Conservation (phyloP, 768 basidiomycete genomes). For the Paxillus rubicundulus region DNA sequence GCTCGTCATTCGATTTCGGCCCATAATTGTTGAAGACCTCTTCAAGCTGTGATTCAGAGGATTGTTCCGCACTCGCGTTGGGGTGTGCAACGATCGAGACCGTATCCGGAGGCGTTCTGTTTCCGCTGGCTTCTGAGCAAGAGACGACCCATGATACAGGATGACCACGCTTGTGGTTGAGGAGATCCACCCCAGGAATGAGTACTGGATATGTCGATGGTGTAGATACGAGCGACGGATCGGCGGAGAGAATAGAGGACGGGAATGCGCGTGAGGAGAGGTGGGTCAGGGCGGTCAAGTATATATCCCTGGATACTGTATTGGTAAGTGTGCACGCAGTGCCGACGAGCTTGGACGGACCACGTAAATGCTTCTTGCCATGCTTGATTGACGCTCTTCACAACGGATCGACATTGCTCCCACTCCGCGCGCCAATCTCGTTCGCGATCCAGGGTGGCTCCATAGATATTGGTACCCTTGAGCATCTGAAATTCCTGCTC, state of each 20-base stretch:
- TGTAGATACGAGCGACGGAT: conserved; percentile 49
- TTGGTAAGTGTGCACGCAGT: conserved; percentile 21
- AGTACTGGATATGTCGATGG: conserved; percentile 69
- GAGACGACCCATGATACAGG: conserved; percentile 81
- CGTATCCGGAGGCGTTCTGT: conserved; percentile 22
- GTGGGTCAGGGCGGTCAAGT: conserved; percentile 70
- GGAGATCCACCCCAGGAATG: conserved; percentile 80
- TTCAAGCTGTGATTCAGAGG: conserved; percentile 33
- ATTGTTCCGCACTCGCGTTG: conserved; percentile 15
- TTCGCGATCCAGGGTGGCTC: conserved; percentile 69
- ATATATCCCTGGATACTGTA: conserved; percentile 56
- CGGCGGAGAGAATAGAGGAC: conserved; percentile 67
- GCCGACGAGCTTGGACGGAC: conserved; percentile 39
- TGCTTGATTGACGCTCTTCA: conserved; percentile 33
- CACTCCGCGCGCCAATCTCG: conserved; percentile 64
- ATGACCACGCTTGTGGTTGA: conserved; percentile 81
- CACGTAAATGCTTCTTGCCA: conserved; percentile 63
- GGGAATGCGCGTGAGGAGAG: conserved; percentile 90
- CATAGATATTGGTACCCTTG: conserved; percentile 76
- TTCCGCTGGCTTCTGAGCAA: conserved; percentile 25
- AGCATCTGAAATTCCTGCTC: conserved; percentile 60
- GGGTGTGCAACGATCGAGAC: conserved; percentile 65
- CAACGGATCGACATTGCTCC: conserved; percentile 45
- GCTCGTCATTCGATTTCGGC: conserved; percentile 83
- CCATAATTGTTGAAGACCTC: conserved; percentile 94